phyloP scores from a whole-genome alignment of 768 basidiomycete genomes.

The Cubamyces sp. region DNA sequence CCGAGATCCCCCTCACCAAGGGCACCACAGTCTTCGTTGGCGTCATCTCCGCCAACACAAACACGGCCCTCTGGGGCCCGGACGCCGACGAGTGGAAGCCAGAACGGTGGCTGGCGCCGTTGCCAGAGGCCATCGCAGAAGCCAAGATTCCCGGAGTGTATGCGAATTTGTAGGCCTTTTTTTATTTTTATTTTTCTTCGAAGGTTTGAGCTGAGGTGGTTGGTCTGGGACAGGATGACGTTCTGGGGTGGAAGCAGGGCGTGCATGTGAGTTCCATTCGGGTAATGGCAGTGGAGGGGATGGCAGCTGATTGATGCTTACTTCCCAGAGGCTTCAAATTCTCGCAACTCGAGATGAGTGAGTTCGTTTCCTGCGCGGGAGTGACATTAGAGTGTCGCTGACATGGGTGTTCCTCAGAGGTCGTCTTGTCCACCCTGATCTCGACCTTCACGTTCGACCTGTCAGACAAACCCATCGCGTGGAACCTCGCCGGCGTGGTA shows the following conservation, averaged over 20 bases:
- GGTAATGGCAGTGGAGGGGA: no score
- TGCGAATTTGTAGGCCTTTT: constrained; percentile 21
- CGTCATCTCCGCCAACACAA: constrained; percentile 44
- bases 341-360: constrained; percentile 30
- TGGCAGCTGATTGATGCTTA: background rate
- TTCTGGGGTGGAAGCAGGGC: constrained; percentile 34
- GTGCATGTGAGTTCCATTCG: constrained; percentile 31
- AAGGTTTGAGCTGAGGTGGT: background rate
- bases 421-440: constrained; percentile 34
- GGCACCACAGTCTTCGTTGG: constrained; percentile 44
- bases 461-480: constrained; percentile 30
- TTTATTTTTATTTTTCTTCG: background rate
- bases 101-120: constrained; percentile 43
- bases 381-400: background rate
- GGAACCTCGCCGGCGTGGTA: constrained; percentile 33
- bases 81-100: constrained; percentile 48
- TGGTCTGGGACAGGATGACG: constrained; percentile 29
- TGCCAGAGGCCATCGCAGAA: constrained; percentile 17
- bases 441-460: constrained; percentile 34
- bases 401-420: constrained; percentile 27
- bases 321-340: constrained; percentile 29
- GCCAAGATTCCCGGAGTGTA: constrained; percentile 27
- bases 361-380: background rate
- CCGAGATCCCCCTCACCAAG: constrained; percentile 40
- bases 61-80: constrained; percentile 47